phyloP scores from a whole-genome alignment of 2,329 filamentous ascomycete genomes.

The Neofusicoccum ribis region DNA sequence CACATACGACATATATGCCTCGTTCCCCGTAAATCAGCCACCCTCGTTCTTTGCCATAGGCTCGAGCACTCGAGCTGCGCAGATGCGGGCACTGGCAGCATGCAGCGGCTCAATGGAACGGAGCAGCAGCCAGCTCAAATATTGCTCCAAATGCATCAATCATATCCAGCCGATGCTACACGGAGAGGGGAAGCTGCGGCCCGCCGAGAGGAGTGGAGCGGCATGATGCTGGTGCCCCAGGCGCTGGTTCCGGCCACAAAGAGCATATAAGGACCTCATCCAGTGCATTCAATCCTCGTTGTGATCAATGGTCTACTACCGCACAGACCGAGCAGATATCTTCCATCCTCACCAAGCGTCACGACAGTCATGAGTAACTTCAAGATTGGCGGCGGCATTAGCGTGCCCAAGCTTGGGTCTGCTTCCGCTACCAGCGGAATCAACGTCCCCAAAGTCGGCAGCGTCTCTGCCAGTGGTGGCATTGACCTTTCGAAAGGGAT shows the following conservation, averaged over 20 bases:
- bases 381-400: not conserved
- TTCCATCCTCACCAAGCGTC: too few relatives aligned
- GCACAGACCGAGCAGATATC: too few relatives aligned
- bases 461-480: conserved; percentile 1
- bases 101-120: not conserved
- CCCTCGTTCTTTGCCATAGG: not conserved
- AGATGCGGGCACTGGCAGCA: not conserved
- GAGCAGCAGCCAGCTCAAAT: too few relatives aligned
- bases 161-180: not conserved
- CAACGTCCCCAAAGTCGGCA: conserved; percentile 1
- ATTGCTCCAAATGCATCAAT: not conserved
- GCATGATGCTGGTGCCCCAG: not conserved
- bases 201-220: not conserved
- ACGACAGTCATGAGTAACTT: not conserved
- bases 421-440: not conserved
- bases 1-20: not conserved
- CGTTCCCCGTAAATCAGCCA: not conserved
- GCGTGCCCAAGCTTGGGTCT: not conserved
- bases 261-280: not conserved
- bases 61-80: not conserved
- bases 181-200: conserved; percentile 8
- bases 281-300: too few relatives aligned
- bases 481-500: conserved; percentile 1
- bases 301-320: too few relatives aligned
- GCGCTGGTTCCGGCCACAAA: not conserved